Evolutionary conservation across 2,329 filamentous ascomycete genomes (phyloP), one percentile per base, ranked within the genome.

Genomic region (Neofusicoccum parvum): DNA sequence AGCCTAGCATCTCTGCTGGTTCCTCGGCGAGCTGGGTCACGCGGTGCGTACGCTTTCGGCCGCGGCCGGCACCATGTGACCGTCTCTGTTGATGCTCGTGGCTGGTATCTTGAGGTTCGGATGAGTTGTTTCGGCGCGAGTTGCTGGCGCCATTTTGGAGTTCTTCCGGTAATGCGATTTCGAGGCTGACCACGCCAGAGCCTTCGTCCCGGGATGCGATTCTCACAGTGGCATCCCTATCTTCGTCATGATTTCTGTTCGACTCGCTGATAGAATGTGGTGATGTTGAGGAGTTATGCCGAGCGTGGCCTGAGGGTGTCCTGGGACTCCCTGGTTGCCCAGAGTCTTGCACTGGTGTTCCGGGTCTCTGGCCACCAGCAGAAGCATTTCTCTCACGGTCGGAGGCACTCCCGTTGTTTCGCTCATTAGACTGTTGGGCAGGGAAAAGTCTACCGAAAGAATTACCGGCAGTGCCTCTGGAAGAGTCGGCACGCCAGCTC

Each of bases 121-220:
- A 46, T 5, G 23, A 3, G 15, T 64, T 66, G 48, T 67, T 66
- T 20, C 54, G 54, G 12, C 54, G 49, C 63, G 62, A 23, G 64
- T 67, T 62, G 68, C 71, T 50, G 68, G 66, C 20, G 72, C 60
- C 62, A 74, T 72, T 14, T 69, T 74, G 62, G 34, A 75, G 67
- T 43, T 73, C 72, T 53, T 74, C 70, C 9, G 76, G 76, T 17
- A 78, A 68, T 20, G 74, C 73, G 6, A 78, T 76, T 67, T 78
- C 76, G 70, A 78, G 75, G 64, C 75, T 23, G 12, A 78, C 75
- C 23, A 77, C 73, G 3, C 74, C 74, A 62, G 75, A 75, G 9
- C 51, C 56, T 46, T 63, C 60, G 20, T 68, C 66, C 32, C 76
- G 69, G n/a, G 72, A 75, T 6, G 75, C 77, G 36, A 78, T 78